Conservation (phyloP, 1,139 yeast species). For the Spathaspora jeffriesii region DNA sequence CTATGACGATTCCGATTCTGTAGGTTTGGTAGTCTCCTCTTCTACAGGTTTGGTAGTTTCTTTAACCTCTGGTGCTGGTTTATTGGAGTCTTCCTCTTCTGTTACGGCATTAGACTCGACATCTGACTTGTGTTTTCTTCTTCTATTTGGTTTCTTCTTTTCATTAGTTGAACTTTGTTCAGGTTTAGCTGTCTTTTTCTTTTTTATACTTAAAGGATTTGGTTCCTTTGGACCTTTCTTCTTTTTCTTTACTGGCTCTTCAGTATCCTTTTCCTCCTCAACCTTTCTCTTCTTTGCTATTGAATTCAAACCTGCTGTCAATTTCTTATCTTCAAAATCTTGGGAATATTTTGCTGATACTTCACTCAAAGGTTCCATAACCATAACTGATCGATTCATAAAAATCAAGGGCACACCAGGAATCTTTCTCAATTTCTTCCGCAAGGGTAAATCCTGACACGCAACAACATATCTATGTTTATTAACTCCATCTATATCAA, state of each 20-base stretch:
- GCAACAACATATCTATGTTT: conserved; percentile 92
- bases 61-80: conserved; percentile 7
- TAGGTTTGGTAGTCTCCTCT: conserved; percentile 6
- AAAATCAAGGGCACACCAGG: conserved; percentile 92
- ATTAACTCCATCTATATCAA: conserved; percentile 70
- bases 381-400: conserved; percentile 90
- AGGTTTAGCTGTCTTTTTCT: conserved; percentile 43
- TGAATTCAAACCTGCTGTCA: conserved; percentile 76
- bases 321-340: conserved; percentile 61
- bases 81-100: conserved; percentile 9
- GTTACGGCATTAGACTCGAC: conserved; percentile 9
- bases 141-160: conserved; percentile 28
- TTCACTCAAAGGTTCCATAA: conserved; percentile 89
- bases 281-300: conserved; percentile 30
- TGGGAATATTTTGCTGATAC: conserved; percentile 62
- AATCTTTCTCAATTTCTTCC: conserved; percentile 65
- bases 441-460: conserved; percentile 69
- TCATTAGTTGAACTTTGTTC: conserved; percentile 6
- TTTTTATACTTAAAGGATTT: conserved; percentile 81
- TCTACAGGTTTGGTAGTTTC: too few relatives aligned
- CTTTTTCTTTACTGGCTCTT: conserved; percentile 35
- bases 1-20: conserved; percentile 3
- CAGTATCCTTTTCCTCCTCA: conserved; percentile 21
- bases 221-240: conserved; percentile 78
- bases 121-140: conserved; percentile 30